phyloP scores from a whole-genome alignment of 1,139 yeast genomes.

The Hyphopichia fennica region DNA sequence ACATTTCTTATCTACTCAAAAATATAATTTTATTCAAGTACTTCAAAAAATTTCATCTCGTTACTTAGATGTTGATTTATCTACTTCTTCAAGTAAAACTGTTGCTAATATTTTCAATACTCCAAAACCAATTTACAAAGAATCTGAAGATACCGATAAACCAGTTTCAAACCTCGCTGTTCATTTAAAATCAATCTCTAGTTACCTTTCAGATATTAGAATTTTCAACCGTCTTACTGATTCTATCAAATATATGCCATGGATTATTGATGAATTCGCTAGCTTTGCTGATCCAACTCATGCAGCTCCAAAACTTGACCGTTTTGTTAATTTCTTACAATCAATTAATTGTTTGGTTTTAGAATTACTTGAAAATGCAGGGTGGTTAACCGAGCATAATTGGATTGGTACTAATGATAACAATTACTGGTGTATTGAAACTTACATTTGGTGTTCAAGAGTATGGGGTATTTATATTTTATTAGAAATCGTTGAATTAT shows the following conservation, averaged over 20 bases:
- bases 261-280: constrained; percentile 42
- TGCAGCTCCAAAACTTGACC: constrained; percentile 27
- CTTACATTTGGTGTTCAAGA: constrained; percentile 51
- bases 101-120: constrained; percentile 5
- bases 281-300: constrained; percentile 27
- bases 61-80: constrained; percentile 17
- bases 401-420: constrained; percentile 51
- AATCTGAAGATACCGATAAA: constrained; percentile 10
- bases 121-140: constrained; percentile 6
- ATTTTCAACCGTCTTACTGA: constrained; percentile 57
- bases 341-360: constrained; percentile 44
- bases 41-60: constrained; percentile 12
- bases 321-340: constrained; percentile 41
- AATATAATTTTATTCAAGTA: constrained; percentile 19
- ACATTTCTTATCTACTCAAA: constrained; percentile 30
- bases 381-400: constrained; percentile 57
- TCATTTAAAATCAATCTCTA: constrained; percentile 42
- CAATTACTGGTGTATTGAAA: constrained; percentile 42
- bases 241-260: constrained; percentile 51
- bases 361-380: constrained; percentile 57
- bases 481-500: constrained; percentile 46
- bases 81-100: constrained; percentile 15
- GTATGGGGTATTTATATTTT: constrained; percentile 58
- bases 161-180: constrained; percentile 30
- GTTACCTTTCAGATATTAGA: constrained; percentile 52